A percentile compares a stretch with the other conserved stretches of the same genome.
Conservation (phyloP, 1,284 basidiomycete genomes). For the Clitocybe nebularis region DNA sequence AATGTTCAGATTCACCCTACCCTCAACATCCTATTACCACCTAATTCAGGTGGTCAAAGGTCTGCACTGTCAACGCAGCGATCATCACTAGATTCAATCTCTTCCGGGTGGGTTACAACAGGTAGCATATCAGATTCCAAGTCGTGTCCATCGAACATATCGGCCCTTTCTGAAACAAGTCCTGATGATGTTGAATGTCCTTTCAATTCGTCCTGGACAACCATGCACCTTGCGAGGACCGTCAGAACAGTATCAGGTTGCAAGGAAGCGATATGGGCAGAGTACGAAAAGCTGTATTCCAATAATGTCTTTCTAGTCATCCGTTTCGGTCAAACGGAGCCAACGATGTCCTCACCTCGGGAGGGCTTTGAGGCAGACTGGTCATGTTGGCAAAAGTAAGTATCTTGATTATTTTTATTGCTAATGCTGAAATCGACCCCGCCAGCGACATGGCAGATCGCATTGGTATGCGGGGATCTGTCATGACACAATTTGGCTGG, state of each 20-base stretch:
- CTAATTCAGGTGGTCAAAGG: slow-evolving; percentile 33
- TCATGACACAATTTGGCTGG: slow-evolving; percentile 51
- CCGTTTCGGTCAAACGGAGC: too few relatives aligned
- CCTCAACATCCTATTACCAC: slow-evolving; percentile 53
- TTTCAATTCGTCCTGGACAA: slow-evolving; percentile 36
- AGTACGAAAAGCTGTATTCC: slow-evolving; percentile 51
- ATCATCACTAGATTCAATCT: slow-evolving; percentile 5
- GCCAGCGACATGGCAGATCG: slow-evolving; percentile 71
- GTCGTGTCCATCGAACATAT: background rate
- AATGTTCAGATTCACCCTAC: slow-evolving; percentile 49
- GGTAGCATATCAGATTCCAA: background rate
- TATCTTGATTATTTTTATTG: background rate
- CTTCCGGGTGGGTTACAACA: background rate
- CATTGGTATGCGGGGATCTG: slow-evolving; percentile 51
- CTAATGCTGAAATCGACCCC: slow-evolving; percentile 3
- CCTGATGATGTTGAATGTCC: slow-evolving; percentile 4
- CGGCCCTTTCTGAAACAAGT: background rate
- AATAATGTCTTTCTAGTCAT: slow-evolving; percentile 33
- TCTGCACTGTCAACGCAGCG: background rate
- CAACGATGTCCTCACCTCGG: slow-evolving; percentile 33
- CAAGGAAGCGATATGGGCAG: slow-evolving; percentile 65
- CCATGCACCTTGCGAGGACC: slow-evolving; percentile 60
- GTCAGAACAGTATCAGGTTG: slow-evolving; percentile 54
- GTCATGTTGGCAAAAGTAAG: slow-evolving; percentile 67
- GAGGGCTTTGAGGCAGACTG: slow-evolving; percentile 66